A percentile compares a stretch with the other conserved stretches of the same genome.
Conservation (phyloP, 2,329 filamentous ascomycete species). For the Alternaria sp. region DNA sequence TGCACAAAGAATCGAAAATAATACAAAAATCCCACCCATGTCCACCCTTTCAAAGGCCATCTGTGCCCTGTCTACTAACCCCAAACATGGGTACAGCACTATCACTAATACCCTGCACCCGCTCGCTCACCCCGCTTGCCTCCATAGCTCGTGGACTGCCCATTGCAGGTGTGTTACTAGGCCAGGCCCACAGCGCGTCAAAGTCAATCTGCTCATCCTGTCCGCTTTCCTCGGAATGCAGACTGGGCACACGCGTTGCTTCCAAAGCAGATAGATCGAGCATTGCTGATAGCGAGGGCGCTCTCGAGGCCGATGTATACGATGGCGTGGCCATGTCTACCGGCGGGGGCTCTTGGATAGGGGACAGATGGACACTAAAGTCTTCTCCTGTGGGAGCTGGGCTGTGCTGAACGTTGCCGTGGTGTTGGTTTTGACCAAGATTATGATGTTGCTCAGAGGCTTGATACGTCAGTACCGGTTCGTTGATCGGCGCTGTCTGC, state of each 20-base stretch:
- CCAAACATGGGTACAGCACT: conserved; percentile 38
- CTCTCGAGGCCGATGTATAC: conserved; percentile 20
- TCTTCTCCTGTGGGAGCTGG: conserved; percentile 18
- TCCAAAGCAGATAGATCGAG: conserved; percentile 49
- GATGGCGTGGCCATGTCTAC: conserved; percentile 10
- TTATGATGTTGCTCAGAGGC: neutral
- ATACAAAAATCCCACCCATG: neutral
- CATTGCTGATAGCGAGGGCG: conserved; percentile 42
- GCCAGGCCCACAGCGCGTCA: conserved; percentile 51
- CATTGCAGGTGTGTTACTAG: conserved; percentile 42
- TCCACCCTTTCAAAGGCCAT: neutral
- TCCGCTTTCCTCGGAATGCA: conserved; percentile 43
- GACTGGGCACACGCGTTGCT: conserved; percentile 37
- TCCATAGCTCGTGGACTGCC: conserved; percentile 33
- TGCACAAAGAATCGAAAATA: neutral
- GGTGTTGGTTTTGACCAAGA: conserved; percentile 2
- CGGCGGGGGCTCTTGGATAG: conserved; percentile 33
- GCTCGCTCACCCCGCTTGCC: conserved; percentile 24
- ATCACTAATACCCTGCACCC: conserved; percentile 27
- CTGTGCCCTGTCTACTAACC: conserved; percentile 14
- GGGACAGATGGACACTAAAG: conserved; percentile 39
- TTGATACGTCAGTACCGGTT: conserved; percentile 15
- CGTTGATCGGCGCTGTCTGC: conserved; percentile 36
- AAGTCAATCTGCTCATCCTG: conserved; percentile 52
- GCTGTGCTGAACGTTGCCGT: conserved; percentile 3